Conservation (phyloP, 768 basidiomycete species). For the Boletus reticuloceps region DNA sequence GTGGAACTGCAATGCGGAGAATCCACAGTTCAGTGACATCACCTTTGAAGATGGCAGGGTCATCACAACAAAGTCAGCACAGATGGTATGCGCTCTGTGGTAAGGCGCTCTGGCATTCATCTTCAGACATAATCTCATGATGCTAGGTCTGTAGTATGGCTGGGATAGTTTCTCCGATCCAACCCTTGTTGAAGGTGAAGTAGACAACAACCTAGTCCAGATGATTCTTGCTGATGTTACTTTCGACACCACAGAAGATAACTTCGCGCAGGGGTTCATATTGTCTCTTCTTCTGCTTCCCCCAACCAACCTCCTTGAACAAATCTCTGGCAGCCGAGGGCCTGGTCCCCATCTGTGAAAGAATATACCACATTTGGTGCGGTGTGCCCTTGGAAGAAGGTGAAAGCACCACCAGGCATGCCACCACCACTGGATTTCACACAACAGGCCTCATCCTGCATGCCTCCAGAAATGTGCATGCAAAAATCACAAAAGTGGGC, state of each 20-base stretch:
- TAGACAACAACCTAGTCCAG: constrained; percentile 33
- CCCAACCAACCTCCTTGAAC: constrained; percentile 33
- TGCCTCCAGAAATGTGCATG: constrained; percentile 69
- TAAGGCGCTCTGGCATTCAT: constrained; percentile 19
- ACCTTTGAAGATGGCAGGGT: too few relatives aligned
- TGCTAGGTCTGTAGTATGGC: constrained; percentile 41
- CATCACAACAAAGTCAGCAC: constrained; percentile 46
- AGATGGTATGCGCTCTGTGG: constrained; percentile 48
- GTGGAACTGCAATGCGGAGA: constrained; percentile 31
- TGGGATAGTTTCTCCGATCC: constrained; percentile 47
- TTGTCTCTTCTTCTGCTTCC: constrained; percentile 36
- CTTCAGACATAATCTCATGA: not conserved
- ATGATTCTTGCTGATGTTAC: constrained; percentile 48
- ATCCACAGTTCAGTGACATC: constrained; percentile 26
- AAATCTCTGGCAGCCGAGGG: constrained; percentile 13
- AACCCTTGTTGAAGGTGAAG: constrained; percentile 23
- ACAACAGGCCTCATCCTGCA: constrained; percentile 38
- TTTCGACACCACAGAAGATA: constrained; percentile 21
- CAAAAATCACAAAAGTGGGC: constrained; percentile 97
- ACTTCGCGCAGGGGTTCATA: constrained; percentile 16
- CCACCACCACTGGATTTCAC: constrained; percentile 34
- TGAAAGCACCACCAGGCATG: constrained; percentile 36
- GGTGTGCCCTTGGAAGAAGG: constrained; percentile 21
- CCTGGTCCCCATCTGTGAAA: constrained; percentile 1
- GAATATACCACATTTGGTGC: constrained; percentile 40